phyloP scores from a whole-genome alignment of 768 basidiomycete species.

The Amanita subjunquillea region DNA sequence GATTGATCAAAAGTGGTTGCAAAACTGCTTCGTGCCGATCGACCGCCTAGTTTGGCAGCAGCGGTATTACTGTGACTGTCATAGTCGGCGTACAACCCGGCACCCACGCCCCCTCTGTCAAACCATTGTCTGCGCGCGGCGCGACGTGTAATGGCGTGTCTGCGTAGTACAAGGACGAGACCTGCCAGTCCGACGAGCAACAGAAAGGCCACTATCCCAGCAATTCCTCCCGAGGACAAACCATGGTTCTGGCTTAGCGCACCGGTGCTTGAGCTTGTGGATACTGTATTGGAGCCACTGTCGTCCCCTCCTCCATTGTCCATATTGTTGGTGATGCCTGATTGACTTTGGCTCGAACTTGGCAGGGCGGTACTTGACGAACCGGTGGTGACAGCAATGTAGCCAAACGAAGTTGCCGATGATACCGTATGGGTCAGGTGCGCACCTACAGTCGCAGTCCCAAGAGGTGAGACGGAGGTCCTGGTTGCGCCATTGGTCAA shows the following conservation, averaged over 20 bases:
- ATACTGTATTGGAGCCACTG: background rate
- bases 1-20: conserved; percentile 49
- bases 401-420: background rate
- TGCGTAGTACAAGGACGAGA: conserved; percentile 33
- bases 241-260: conserved; percentile 15
- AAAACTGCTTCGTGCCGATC: conserved; percentile 47
- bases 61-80: conserved; percentile 10
- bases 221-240: conserved; percentile 35
- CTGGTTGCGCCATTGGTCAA: background rate
- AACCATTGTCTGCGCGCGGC: conserved; percentile 37
- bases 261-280: background rate
- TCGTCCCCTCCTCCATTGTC: background rate
- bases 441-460: background rate
- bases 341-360: background rate
- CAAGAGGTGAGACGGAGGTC: background rate
- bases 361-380: background rate
- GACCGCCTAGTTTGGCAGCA: conserved; percentile 11
- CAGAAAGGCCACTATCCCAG: conserved; percentile 29
- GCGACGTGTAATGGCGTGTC: conserved; percentile 32
- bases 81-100: conserved; percentile 15
- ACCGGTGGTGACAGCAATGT: background rate
- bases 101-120: conserved; percentile 14
- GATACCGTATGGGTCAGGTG: background rate
- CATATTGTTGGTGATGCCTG: background rate
- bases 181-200: conserved; percentile 24